Conservation (phyloP, 352 stramenopile genomes). For the Phytophthora cryptogea region DNA sequence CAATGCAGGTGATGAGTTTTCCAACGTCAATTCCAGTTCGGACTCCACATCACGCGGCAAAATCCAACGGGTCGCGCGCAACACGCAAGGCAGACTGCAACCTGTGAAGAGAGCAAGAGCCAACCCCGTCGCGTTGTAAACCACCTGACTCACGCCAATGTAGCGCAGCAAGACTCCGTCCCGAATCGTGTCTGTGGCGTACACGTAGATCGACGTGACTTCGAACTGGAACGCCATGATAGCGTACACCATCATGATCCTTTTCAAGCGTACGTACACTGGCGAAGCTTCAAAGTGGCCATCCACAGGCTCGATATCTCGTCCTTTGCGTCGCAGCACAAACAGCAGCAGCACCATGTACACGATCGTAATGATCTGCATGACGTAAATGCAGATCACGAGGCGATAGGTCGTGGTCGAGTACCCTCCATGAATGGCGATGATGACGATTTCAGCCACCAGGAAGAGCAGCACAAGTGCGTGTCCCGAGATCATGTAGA, state of each 20-base stretch:
- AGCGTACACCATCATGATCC: constrained; percentile 56
- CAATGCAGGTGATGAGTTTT: constrained; percentile 30
- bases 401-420: constrained; percentile 39
- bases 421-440: constrained; percentile 39
- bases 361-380: constrained; percentile 51
- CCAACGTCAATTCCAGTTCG: constrained; percentile 49
- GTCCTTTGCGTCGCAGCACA: constrained; percentile 47
- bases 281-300: constrained; percentile 61
- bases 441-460: constrained; percentile 30
- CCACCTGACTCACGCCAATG: constrained; percentile 42
- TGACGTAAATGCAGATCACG: constrained; percentile 46
- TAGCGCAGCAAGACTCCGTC: constrained; percentile 30
- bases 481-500: constrained; percentile 43
- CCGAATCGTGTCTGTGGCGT: constrained; percentile 30
- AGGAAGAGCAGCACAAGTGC: constrained; percentile 34
- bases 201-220: constrained; percentile 49
- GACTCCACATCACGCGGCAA: constrained; percentile 40
- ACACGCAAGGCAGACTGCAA: constrained; percentile 54
- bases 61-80: constrained; percentile 22
- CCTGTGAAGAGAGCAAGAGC: constrained; percentile 44
- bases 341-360: constrained; percentile 51
- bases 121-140: constrained; percentile 48
- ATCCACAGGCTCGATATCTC: constrained; percentile 58
- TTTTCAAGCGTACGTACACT: constrained; percentile 57
- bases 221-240: constrained; percentile 61